Evolutionary conservation across 768 basidiomycete species (phyloP), one percentile per base, ranked within the genome.

Genomic region (Termitomyces sp.): DNA sequence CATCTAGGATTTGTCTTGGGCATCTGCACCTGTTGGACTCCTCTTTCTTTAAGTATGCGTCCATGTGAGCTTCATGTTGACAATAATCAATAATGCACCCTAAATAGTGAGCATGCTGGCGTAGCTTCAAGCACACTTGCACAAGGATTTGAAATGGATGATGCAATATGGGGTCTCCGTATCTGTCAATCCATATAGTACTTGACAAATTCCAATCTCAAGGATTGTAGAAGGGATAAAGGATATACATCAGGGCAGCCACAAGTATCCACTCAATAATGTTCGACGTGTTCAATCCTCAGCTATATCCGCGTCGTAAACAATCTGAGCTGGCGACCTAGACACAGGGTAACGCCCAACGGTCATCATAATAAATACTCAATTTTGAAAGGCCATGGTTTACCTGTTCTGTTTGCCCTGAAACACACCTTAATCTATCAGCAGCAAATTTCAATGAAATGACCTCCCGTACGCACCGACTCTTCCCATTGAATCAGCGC

Each of bases 401-500:
- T 8, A 49, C 48, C 48, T 34, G 3, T 34, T 34, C 34, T 34
- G 32, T 16, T 39, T 3, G 51, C 51, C 51, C 51, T 52, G 39
- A 4, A 27, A 41, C 3, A 14, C 26, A 4, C 24, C 31, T 22
- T 2, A n/a, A 36, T 14, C 14, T 1, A 36, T 31, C 18, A 65
- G 13, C 60, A n/a, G 3, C 54, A 34, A 51, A 5, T 52, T 48
- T 16, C 5, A 4, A 10, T 18, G 18, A 48, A 50, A 47, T n/a
- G 36, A 50, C 18, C 13, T 27, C 50, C 27, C 4, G 26, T 20
- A 77, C 75, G 26, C 67, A 81, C 80, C 52, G 74, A 72, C 42
- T 81, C 79, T 56, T 71, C 64, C 81, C 81, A 84, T 32, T 74
- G 69, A 43, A 83, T 72, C 48, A 79, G 76, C 0, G 81, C 82